Percentiles rank a stretch among this genome's conserved stretches.
Conservation (phyloP, 352 stramenopile species). For the Globisporangium acanthophoron region DNA sequence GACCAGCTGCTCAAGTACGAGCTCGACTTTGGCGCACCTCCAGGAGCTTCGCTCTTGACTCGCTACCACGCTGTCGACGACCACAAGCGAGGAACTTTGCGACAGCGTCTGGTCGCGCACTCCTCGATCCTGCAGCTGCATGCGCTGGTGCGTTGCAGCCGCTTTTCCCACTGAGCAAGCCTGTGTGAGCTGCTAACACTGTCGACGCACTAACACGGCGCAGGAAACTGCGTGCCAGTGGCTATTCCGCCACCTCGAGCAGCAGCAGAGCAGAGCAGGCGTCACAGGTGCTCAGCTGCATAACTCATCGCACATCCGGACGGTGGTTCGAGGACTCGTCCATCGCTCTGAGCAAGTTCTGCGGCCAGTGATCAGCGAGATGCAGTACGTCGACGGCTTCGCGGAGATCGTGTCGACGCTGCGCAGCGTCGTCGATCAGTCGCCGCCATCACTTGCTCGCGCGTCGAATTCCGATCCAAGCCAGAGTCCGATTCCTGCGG, state of each 20-base stretch:
- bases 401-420: background rate
- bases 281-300: background rate
- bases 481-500: background rate
- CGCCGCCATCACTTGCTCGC: slow-evolving; percentile 1
- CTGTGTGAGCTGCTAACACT: background rate
- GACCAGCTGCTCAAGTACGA: slow-evolving; percentile 27
- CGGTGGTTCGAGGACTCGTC: background rate
- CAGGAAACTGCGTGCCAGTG: slow-evolving; percentile 7
- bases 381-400: slow-evolving; percentile 7
- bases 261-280: background rate
- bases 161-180: background rate
- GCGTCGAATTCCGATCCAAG: background rate
- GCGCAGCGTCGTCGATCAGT: background rate
- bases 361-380: background rate
- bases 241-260: slow-evolving; percentile 1
- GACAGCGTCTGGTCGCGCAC: slow-evolving; percentile 11
- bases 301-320: too few species aligned
- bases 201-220: background rate
- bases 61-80: background rate
- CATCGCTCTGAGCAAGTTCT: background rate
- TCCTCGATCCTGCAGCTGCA: slow-evolving; percentile 22
- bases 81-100: background rate
- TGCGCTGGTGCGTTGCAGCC: slow-evolving; percentile 14
- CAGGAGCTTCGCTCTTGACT: background rate
- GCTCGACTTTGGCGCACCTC: slow-evolving; percentile 8